A percentile compares a stretch with the other conserved stretches of the same genome.
Evolutionary conservation across 805 yeast genomes (phyloP).

Genomic region (Candida caryicola): DNA sequence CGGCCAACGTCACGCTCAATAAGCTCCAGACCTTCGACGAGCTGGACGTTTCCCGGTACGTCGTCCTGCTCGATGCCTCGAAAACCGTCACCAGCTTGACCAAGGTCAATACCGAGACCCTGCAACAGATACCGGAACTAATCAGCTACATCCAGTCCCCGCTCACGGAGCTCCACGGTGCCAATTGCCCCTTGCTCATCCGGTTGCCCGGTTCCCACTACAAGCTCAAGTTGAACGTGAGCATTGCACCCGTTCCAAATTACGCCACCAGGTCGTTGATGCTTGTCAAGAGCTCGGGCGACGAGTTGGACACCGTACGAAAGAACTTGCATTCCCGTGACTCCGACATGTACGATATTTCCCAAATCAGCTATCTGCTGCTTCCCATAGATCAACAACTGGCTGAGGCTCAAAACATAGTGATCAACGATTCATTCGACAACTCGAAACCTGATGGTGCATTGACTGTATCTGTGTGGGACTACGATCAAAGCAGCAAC

Average conservation of each 20-base stretch:
- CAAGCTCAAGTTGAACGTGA: slow-evolving; percentile 29
- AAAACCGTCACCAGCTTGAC: slow-evolving; percentile 19
- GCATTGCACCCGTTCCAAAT: slow-evolving; percentile 15
- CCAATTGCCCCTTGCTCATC: slow-evolving; percentile 29
- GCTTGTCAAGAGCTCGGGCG: slow-evolving; percentile 29
- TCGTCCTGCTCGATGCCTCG: slow-evolving; percentile 18
- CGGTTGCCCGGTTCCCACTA: slow-evolving; percentile 20
- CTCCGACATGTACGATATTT: slow-evolving; percentile 19
- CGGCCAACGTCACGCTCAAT: slow-evolving; percentile 17
- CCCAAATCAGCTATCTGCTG: slow-evolving; percentile 26
- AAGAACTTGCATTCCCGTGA: slow-evolving; percentile 12
- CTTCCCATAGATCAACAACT: slow-evolving; percentile 23
- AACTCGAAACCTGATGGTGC: slow-evolving; percentile 10
- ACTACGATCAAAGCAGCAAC: slow-evolving; percentile 12
- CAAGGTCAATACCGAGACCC: slow-evolving; percentile 15
- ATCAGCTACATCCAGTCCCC: slow-evolving; percentile 27
- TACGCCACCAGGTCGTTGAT: slow-evolving; percentile 20
- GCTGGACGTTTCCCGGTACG: slow-evolving; percentile 20
- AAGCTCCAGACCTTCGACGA: slow-evolving; percentile 27
- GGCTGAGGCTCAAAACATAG: slow-evolving; percentile 19
- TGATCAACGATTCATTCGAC: slow-evolving; percentile 28
- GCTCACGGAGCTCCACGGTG: slow-evolving; percentile 1
- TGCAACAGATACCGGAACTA: slow-evolving; percentile 12
- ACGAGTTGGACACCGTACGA: slow-evolving; percentile 9
- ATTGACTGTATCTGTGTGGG: slow-evolving; percentile 28